Percentiles rank a stretch among this genome's conserved stretches.
Evolutionary conservation across 176 grass and related monocot genomes (phyloP).

Genomic region (Eragrostis nindensis): DNA sequence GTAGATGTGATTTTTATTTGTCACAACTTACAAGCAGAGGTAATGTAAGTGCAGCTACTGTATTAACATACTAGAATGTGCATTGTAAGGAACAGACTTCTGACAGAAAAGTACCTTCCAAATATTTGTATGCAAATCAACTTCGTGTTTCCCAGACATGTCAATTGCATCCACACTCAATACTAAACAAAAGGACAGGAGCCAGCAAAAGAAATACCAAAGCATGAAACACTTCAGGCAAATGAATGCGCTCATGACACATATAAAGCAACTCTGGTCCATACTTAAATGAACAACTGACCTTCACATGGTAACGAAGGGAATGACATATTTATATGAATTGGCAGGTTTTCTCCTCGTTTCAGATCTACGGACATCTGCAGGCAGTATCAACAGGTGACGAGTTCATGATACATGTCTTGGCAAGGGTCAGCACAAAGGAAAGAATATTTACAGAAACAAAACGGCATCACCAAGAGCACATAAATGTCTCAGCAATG

Average conservation of each 20-base stretch:
- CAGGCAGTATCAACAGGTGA: conserved; percentile 34
- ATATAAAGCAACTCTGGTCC: neutral
- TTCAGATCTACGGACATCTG: conserved; percentile 99
- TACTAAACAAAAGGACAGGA: conserved; percentile 60
- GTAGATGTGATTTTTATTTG: conserved; percentile 2
- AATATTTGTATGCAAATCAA: conserved; percentile 98
- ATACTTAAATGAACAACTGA: conserved; percentile 48
- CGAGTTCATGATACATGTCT: conserved; percentile 24
- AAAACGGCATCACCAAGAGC: neutral
- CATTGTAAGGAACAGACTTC: conserved; percentile 13
- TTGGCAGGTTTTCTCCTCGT: conserved; percentile 91
- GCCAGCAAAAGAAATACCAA: conserved; percentile 20
- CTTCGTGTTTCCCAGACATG: conserved; percentile 99
- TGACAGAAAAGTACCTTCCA: conserved; percentile 77
- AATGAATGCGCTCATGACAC: neutral
- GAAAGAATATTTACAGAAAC: conserved; percentile 3
- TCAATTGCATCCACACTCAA: conserved; percentile 97
- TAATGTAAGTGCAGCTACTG: conserved; percentile 6
- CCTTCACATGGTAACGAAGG: conserved; percentile 95
- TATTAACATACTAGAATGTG: conserved; percentile 12
- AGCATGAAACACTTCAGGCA: conserved; percentile 2
- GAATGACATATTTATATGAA: conserved; percentile 99
- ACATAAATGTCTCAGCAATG: conserved; percentile 4
- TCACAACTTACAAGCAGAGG: neutral
- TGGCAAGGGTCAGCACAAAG: neutral